phyloP scores from a whole-genome alignment of 371 early-diverging fungal species.

The Zopfochytrium polystomum region DNA sequence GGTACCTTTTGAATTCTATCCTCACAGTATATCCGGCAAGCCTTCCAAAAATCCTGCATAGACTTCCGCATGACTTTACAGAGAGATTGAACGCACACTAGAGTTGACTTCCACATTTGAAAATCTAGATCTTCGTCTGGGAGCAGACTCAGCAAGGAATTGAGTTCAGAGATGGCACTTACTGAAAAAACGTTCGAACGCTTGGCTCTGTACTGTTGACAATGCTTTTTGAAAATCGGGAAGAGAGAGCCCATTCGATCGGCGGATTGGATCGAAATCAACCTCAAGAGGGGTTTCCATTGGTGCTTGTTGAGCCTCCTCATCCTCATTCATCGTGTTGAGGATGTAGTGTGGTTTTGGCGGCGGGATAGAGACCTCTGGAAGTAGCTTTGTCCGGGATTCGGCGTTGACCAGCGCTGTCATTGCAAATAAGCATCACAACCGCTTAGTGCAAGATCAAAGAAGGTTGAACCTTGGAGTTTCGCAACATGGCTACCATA shows the following conservation, averaged over 20 bases:
- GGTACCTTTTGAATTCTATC: constrained; percentile 63
- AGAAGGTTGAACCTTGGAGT: no score
- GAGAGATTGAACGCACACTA: constrained; percentile 66
- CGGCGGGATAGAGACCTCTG: constrained; percentile 3
- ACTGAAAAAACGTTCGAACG: constrained; percentile 43
- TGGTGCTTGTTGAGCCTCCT: not conserved
- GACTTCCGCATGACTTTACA: constrained; percentile 70
- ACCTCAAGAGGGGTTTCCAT: not conserved
- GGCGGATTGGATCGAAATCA: constrained; percentile 2
- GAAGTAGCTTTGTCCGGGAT: no score
- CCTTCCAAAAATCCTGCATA: constrained; percentile 91
- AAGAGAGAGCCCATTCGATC: constrained; percentile 17
- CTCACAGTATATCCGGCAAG: constrained; percentile 79
- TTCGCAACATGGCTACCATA: constrained; percentile 50
- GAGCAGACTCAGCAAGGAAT: constrained; percentile 29
- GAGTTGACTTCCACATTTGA: constrained; percentile 67
- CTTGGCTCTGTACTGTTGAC: constrained; percentile 30
- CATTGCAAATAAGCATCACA: no score
- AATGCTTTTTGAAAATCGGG: constrained; percentile 35
- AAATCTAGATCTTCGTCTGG: constrained; percentile 36
- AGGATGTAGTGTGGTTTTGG: constrained; percentile 16
- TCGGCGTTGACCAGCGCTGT: no score
- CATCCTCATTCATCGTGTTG: not conserved
- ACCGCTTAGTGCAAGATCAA: no score
- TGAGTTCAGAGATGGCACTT: constrained; percentile 23